Base-by-base conservation (phyloP, 148 eudicot genomes). In the Chenopodium suecicum region DNA sequence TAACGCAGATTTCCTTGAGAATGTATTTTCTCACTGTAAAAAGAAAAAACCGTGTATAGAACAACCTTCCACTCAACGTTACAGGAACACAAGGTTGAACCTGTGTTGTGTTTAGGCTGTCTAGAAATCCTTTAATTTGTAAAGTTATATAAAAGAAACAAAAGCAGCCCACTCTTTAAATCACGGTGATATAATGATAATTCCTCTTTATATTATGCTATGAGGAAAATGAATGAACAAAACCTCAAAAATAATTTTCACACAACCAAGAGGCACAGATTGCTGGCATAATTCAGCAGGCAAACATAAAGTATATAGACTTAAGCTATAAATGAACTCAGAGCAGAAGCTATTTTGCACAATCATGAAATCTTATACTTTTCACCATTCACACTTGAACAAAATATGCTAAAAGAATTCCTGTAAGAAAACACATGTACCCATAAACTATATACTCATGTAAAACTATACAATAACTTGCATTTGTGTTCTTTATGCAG, bases 391-490 rank as follows among this genome's bases (percentile, higher is more conserved):
- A 44, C 52, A 71, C 32, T 34, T 14, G 22, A 71, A 41, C 8
- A 41, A 41, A 41, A 5, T 41, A 41, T 41, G 44, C 44, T 19
- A 71, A 41, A 58, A 50, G 27, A 74, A 4, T 13, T 2, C 12
- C 27, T 23, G 47, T 58, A 47, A 44, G 20, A 74, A 72, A 46
- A 72, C 75, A 72, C 56, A 72, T 44, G 4, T 44, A 72, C 50
- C 44, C 44, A 41, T 41, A 46, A 72, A 72, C 54, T 44, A 80
- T 31, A 50, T 48, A 76, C 37, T 54, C 60, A 19, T 37, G 34
- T 48, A 46, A 62, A 50, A 11, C 74, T 80, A 16, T 70, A 84
- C 68, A 84, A 25, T 31, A 84, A 25, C 46, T 75, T 72, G 23
- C 46, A 29, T 66, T 48, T 52, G 5, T 74, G 41, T 74, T 73